phyloP scores from a whole-genome alignment of 2,329 filamentous ascomycete genomes.

The Capronia coronata region DNA sequence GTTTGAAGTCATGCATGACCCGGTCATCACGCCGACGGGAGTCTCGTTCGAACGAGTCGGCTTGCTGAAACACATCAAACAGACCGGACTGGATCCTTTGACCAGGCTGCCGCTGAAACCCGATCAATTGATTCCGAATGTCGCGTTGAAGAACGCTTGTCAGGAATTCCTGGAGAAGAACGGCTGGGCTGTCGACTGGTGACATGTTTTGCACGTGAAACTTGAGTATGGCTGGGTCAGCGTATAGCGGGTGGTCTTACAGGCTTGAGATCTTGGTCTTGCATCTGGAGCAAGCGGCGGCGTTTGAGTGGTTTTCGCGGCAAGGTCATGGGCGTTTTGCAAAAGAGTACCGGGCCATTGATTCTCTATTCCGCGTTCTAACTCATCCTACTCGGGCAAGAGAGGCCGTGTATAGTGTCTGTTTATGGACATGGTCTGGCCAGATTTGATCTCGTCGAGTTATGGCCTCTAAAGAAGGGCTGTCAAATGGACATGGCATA shows the following conservation, averaged over 20 bases:
- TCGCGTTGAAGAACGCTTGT: conserved; percentile 73
- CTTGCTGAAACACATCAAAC: conserved; percentile 76
- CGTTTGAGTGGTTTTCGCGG: not conserved
- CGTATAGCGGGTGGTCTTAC: not conserved
- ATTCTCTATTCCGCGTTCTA: too few species aligned
- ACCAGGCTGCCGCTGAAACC: conserved; percentile 67
- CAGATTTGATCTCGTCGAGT: too few species aligned
- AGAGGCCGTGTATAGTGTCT: not conserved
- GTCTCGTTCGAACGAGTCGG: conserved; percentile 84
- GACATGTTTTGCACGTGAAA: conserved; percentile 16
- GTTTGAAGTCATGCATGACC: conserved; percentile 48
- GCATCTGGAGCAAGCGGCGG: not conserved
- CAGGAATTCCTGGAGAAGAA: conserved; percentile 79
- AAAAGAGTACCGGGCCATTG: not conserved
- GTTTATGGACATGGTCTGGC: too few species aligned
- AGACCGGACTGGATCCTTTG: conserved; percentile 69
- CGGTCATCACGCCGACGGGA: conserved; percentile 61
- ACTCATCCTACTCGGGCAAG: too few species aligned
- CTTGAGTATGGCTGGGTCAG: not conserved
- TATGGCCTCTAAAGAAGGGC: too few species aligned
- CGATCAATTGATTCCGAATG: conserved; percentile 70
- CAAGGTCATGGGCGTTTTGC: too few species aligned
- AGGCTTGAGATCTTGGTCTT: too few species aligned
- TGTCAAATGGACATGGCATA: too few species aligned
- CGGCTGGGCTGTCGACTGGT: conserved; percentile 92